phyloP scores from a whole-genome alignment of 441 rosid species.

The Erysimum cheiri region DNA sequence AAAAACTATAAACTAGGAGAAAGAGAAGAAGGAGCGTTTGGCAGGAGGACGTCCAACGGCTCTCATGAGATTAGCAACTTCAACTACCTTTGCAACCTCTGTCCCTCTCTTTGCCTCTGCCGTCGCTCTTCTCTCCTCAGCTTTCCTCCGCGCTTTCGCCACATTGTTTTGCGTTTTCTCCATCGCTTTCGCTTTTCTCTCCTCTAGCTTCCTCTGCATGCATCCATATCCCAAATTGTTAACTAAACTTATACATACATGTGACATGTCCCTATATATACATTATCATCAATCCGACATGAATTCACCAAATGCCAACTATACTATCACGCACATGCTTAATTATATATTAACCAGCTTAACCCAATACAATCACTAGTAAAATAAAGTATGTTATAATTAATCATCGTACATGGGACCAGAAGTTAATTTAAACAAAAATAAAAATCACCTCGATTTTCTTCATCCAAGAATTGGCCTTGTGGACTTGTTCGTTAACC shows the following conservation, averaged over 20 bases:
- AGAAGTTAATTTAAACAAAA: background rate
- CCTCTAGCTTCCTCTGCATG: constrained; percentile 87
- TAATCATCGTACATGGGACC: background rate
- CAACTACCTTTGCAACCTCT: constrained; percentile 74
- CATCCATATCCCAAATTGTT: background rate
- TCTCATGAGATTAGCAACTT: constrained; percentile 87
- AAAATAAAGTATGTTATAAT: background rate
- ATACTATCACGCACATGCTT: background rate
- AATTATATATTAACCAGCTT: background rate
- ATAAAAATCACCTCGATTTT: constrained; percentile 66
- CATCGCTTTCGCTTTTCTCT: constrained; percentile 80
- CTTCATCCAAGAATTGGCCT: constrained; percentile 84
- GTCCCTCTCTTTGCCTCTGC: constrained; percentile 88
- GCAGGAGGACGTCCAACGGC: constrained; percentile 85
- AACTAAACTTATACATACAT: background rate
- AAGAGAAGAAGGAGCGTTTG: constrained; percentile 73
- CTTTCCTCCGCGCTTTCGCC: constrained; percentile 81
- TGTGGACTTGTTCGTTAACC: constrained; percentile 81
- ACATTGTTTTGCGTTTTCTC: constrained; percentile 92
- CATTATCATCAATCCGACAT: background rate
- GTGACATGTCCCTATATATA: background rate
- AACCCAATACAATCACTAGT: background rate
- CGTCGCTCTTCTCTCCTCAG: constrained; percentile 92
- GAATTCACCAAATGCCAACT: background rate
- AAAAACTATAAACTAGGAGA: constrained; percentile 16